These are phyloP conservation scores for Neoboletus magnificus DNA, from an alignment of 768 basidiomycete species.

Conservation along the genomic window DNA sequence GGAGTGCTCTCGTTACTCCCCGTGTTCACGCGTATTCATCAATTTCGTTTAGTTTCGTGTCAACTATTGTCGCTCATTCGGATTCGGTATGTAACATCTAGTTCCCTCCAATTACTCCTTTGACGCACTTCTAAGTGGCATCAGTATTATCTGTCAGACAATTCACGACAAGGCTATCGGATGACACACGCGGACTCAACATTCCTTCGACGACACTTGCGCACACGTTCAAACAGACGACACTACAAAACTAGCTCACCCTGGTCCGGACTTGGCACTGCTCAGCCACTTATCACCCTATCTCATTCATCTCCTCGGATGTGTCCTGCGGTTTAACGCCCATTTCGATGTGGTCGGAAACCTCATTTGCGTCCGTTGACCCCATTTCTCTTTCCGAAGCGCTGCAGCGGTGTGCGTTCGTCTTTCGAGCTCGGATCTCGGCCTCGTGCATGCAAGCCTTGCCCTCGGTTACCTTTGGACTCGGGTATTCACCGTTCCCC, in stretches of 20 bases:
- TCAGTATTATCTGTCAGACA: conserved; percentile 14
- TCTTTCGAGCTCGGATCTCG: conserved; percentile 11
- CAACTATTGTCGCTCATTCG: background rate
- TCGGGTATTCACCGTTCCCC: background rate
- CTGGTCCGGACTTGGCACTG: conserved; percentile 2
- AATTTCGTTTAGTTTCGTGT: background rate
- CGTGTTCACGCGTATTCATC: background rate
- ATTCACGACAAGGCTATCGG: background rate
- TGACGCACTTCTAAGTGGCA: background rate
- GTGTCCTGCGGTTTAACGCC: background rate
- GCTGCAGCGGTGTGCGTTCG: conserved; percentile 7
- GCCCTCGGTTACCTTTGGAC: background rate
- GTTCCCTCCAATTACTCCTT: no score
- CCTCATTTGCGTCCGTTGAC: conserved; percentile 1
- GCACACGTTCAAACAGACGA: conserved; percentile 11
- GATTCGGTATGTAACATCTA: background rate
- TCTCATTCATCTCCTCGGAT: conserved; percentile 5
- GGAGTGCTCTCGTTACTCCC: background rate
- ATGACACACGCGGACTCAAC: conserved; percentile 8
- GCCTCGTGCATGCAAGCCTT: conserved; percentile 7
- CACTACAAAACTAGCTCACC: conserved; percentile 11
- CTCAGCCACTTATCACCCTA: background rate
- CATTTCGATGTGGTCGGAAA: conserved; percentile 11
- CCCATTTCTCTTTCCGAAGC: background rate
- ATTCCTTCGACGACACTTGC: conserved; percentile 9